Base-by-base conservation (phyloP, 208 protist genomes). In the Crithidia brevicula region DNA sequence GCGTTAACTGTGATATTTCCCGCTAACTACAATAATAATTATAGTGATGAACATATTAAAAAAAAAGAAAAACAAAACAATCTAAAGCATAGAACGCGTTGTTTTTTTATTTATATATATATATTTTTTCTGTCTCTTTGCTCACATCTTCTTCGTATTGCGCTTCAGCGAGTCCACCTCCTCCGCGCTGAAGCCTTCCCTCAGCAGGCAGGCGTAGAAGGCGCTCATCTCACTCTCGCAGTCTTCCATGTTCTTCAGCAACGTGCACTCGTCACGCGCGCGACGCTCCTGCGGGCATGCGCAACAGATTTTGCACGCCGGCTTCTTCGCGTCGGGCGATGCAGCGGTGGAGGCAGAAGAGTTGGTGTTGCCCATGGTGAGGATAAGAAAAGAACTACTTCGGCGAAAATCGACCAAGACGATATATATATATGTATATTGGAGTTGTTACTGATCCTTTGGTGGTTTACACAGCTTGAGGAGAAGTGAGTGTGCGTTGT, bases 291-390 rank as follows among this genome's bases (percentile, higher is more conserved):
- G 60, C 22, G 91, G 91, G 47, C 91, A 96, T 31, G 91, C 91
- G 54, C 91, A 96, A 49, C 91, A 96, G 20, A 96, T 96, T 62
- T 88, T 93, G 65, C 91, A 96, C 25, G 45, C 62, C n/a, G 91
- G 91, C 30, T 25, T 74, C 57, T 74, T 78, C 16, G 23, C 51
- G 16, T 51, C 72, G 15, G 28, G 46, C 42, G 28, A 15, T n/a
- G 45, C 23, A 13, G 23, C 23, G 64, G 45, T 18, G 23, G 67
- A 10, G 65, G n/a, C 30, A n/a, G n/a, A n/a, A n/a, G 59, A 16
- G 49, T 59, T 70, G 54, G 40, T 67, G 23, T 40, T 23, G 13
- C 34, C 59, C 25, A 45, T 54, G 23, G 3, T 22, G 30, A 34
- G 22, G 20, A 56, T 28, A 34, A 28, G 22, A 56, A 56, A 56